phyloP scores from a whole-genome alignment of 1,284 basidiomycete species.

The Sanguinoderma infundibulare region DNA sequence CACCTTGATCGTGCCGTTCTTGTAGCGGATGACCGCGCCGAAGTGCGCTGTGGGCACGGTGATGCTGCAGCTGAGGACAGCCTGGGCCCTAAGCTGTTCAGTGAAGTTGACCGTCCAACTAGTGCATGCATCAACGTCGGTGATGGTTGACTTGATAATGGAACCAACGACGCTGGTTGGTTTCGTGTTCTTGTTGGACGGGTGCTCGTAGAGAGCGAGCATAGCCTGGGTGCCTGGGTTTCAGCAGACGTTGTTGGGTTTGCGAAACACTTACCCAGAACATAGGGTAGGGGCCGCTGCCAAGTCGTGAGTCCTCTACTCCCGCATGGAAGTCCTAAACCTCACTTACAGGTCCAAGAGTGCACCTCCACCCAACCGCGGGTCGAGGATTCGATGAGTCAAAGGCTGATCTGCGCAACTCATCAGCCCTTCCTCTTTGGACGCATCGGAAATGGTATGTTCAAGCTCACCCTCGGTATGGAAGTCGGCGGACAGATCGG shows the following conservation, averaged over 20 bases:
- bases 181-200: constrained; percentile 58
- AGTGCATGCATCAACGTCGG: constrained; percentile 82
- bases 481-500: constrained; percentile 79
- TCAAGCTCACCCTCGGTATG: constrained; percentile 64
- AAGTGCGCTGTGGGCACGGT: constrained; percentile 48
- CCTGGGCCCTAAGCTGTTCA: constrained; percentile 60
- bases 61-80: constrained; percentile 68
- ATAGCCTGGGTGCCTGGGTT: constrained; percentile 54
- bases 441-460: not conserved
- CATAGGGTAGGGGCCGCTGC: constrained; percentile 81
- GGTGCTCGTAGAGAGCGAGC: constrained; percentile 80
- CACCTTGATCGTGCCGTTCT: constrained; percentile 67
- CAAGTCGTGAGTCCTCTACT: not conserved
- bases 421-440: not conserved
- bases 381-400: constrained; percentile 81
- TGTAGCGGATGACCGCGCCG: constrained; percentile 68
- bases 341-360: constrained; percentile 77
- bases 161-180: constrained; percentile 64
- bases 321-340: not conserved
- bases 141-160: constrained; percentile 77
- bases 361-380: constrained; percentile 83
- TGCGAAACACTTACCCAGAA: constrained; percentile 65
- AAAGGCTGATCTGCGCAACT: constrained; percentile 56
- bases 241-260: not conserved
- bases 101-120: constrained; percentile 79